Percentiles rank a stretch among this genome's conserved stretches.
Conservation (phyloP, 352 stramenopile species). For the Pythium folliculosum region DNA sequence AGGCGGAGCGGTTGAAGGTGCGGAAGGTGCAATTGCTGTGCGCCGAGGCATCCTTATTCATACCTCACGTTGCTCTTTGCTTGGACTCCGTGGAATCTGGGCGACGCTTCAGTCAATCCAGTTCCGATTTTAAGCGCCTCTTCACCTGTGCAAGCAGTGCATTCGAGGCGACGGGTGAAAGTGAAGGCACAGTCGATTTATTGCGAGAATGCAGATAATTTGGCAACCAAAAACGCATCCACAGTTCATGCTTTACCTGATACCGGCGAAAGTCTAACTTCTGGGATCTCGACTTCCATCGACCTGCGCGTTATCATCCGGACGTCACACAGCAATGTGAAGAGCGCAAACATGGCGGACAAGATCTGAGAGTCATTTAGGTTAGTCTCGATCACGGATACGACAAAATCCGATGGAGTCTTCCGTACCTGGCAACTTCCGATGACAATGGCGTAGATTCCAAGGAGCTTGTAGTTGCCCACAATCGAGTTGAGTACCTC, state of each 20-base stretch:
- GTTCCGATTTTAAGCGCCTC: background rate
- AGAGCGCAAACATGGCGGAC: constrained; percentile 47
- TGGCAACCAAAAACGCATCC: background rate
- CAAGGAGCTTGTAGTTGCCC: constrained; percentile 50
- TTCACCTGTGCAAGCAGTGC: background rate
- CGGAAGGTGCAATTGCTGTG: constrained; percentile 4
- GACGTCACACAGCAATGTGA: constrained; percentile 65
- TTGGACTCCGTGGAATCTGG: background rate
- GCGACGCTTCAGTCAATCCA: background rate
- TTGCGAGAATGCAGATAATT: background rate
- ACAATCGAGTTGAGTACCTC: constrained; percentile 48
- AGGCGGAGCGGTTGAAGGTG: background rate
- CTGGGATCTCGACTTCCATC: constrained; percentile 39
- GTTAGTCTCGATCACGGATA: background rate
- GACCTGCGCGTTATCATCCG: constrained; percentile 42
- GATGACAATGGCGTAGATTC: constrained; percentile 45
- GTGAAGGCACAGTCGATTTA: background rate
- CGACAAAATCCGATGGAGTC: background rate
- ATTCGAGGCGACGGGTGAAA: background rate
- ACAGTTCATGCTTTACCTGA: background rate
- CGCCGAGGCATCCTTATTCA: constrained; percentile 11
- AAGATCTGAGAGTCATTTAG: constrained; percentile 33
- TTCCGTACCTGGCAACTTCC: constrained; percentile 31
- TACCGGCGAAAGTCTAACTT: constrained; percentile 18
- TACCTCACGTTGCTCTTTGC: no score